phyloP scores from a whole-genome alignment of 805 yeast genomes.

The Saccharomycopsis schoenii region DNA sequence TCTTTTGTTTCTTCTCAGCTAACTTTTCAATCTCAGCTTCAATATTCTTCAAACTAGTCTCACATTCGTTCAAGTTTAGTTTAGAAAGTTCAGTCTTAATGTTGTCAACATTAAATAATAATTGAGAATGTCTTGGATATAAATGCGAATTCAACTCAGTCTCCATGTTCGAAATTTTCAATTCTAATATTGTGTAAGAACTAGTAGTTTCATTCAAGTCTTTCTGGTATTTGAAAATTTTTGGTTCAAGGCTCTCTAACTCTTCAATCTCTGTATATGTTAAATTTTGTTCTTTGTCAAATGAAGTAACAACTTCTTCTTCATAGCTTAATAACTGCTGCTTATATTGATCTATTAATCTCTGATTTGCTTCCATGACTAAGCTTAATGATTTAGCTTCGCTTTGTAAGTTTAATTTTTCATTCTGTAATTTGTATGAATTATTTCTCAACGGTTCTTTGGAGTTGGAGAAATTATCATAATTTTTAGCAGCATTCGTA shows the following conservation, averaged over 20 bases:
- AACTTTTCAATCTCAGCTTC: constrained; percentile 22
- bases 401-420: constrained; percentile 35
- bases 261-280: constrained; percentile 37
- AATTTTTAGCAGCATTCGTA: constrained; percentile 25
- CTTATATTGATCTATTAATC: constrained; percentile 27
- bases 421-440: constrained; percentile 32
- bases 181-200: constrained; percentile 35
- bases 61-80: constrained; percentile 20
- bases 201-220: constrained; percentile 33
- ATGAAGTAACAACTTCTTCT: constrained; percentile 43
- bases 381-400: constrained; percentile 29
- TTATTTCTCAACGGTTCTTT: constrained; percentile 36
- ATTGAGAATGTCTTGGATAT: constrained; percentile 39
- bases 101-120: constrained; percentile 22
- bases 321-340: constrained; percentile 35
- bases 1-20: constrained; percentile 23
- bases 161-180: constrained; percentile 36
- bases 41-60: constrained; percentile 19
- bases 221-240: constrained; percentile 31
- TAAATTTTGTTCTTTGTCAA: constrained; percentile 36
- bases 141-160: constrained; percentile 52
- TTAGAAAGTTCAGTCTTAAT: constrained; percentile 18
- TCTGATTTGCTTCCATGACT: constrained; percentile 28
- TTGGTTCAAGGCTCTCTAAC: constrained; percentile 28
- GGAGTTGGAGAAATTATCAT: constrained; percentile 35